Evolutionary conservation across 148 eudicot genomes (phyloP), one percentile per base, ranked within the genome.

Genomic region (Chenopodium suecicum): DNA sequence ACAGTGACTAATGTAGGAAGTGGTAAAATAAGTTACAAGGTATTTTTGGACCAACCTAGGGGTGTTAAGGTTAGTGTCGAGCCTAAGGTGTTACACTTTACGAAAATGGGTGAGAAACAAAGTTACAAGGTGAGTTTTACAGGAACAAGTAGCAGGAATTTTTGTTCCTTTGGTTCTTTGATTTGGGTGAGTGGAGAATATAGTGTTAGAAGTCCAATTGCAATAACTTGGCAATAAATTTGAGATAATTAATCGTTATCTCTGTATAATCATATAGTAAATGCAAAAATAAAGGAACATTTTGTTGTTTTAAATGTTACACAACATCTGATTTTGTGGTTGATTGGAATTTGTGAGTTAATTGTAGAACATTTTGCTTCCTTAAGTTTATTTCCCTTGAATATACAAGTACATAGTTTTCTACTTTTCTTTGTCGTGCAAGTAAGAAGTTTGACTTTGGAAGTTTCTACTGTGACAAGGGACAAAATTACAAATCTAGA

Each of bases 1-100:
- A 90, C 90, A 32, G 88, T 91, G 50, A 91, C 89, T 4, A 92
- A 92, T 80, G 97, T 92, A 31, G 97, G 97, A 56, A 75, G 2
- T 2, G 67, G 77, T 6, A 67, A 9, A 75, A 87, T 88, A 37
- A 84, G 41, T 37, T 92, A 92, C 77, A 81, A 70, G 73, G 94
- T 86, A 29, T 20, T 70, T 34, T 86, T 89, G 5, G 62, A 63
- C 22, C 85, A 82, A 25, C 97, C 92, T 7, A 79, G 83, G 62
- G 92, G 89, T 60, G 89, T 90, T n/a, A 74, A 84, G 20, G 83
- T 92, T 20, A 76, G 52, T 7, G 90, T 91, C 65, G 70, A 83
- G 70, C 97, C 97, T 22, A 52, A 70, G 54, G 87, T 85, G 14
- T 74, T 92, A 64, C 74, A 68, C 2, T 92, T 92, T 56, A 78